Base-by-base conservation (phyloP, 1,284 basidiomycete species). In the Melampsora abietis-canadensis region DNA sequence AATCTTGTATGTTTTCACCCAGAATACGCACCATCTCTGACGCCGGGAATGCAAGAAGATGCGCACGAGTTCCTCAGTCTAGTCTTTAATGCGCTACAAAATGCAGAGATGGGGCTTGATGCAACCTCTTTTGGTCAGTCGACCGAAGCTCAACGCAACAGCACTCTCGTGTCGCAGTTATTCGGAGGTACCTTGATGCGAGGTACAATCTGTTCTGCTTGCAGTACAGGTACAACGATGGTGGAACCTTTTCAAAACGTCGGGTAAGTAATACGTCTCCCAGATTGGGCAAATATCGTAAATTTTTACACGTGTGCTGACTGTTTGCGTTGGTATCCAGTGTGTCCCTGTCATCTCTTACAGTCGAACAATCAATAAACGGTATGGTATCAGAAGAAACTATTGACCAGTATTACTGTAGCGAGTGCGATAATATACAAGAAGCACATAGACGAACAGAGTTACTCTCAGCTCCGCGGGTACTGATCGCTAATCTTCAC, bases 341-440 rank as follows among this genome's bases (percentile, higher is more conserved):
- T 27, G 51, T 54, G 5, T 54, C 51, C n/a, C 14, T 54, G 8
- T 54, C 51, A 21, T n/a, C 19, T 54, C 10, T 27, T 54, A 54
- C 51, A n/a, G 51, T 54, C 51, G 51, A 54, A 54, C 17, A 54
- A 54, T n/a, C 51, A 21, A 54, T 54, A 0, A 54, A 21, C 14
- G 51, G 51, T n/a, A 54, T 54, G 51, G 51, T 54, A 54, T 21
- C 51, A 21, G 51, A 54, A 54, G 51, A 54, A 21, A 54, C 4
- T 8, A 7, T 54, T 27, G 27, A 54, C 27, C 19, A 54, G 14
- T 54, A 54, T 54, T 14, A 54, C 19, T 54, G 51, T 27, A 19
- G 14, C 6, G 19, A 54, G 19, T 54, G 51, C 14, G 51, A 54
- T 21, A 14, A 7, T 54, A 6, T 3, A 21, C n/a, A 54, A 54